phyloP scores from a whole-genome alignment of 2,329 filamentous ascomycete species.

The Phyllosticta citrichinensis region DNA sequence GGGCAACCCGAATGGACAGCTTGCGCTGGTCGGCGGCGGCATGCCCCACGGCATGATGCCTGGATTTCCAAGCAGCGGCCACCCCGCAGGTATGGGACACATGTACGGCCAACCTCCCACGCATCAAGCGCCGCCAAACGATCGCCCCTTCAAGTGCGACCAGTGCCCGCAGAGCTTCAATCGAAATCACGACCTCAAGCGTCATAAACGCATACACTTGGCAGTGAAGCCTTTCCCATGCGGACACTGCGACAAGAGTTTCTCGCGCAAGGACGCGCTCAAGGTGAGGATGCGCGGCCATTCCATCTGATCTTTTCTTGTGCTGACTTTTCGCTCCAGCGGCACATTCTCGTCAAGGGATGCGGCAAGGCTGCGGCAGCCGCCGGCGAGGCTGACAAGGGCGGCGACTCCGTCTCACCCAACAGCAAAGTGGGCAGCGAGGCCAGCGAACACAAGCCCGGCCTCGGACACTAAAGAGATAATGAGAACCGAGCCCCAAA shows the following conservation, averaged over 20 bases:
- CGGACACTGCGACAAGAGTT: slow-evolving; percentile 85
- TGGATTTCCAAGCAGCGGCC: slow-evolving; percentile 48
- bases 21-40: slow-evolving; percentile 55
- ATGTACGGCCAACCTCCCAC: slow-evolving; percentile 35
- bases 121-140: slow-evolving; percentile 48
- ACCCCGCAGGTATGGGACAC: slow-evolving; percentile 54
- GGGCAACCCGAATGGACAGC: slow-evolving; percentile 59
- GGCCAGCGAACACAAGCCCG: slow-evolving; percentile 8
- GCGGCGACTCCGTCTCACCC: slow-evolving; percentile 8
- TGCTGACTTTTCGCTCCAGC: slow-evolving; percentile 34
- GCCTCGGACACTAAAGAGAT: background rate
- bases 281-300: slow-evolving; percentile 56
- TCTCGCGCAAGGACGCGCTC: slow-evolving; percentile 89
- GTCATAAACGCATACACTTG: slow-evolving; percentile 90
- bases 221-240: slow-evolving; percentile 95
- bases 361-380: slow-evolving; percentile 45
- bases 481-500: background rate
- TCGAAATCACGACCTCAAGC: slow-evolving; percentile 89
- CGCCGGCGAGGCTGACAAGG: slow-evolving; percentile 23
- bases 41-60: slow-evolving; percentile 48
- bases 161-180: slow-evolving; percentile 90
- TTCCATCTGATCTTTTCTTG: background rate
- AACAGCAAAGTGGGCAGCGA: slow-evolving; percentile 9
- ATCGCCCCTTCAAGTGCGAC: slow-evolving; percentile 91
- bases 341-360: slow-evolving; percentile 58